phyloP scores from a whole-genome alignment of 2,329 filamentous ascomycete genomes.

The Aspergillus ruber region DNA sequence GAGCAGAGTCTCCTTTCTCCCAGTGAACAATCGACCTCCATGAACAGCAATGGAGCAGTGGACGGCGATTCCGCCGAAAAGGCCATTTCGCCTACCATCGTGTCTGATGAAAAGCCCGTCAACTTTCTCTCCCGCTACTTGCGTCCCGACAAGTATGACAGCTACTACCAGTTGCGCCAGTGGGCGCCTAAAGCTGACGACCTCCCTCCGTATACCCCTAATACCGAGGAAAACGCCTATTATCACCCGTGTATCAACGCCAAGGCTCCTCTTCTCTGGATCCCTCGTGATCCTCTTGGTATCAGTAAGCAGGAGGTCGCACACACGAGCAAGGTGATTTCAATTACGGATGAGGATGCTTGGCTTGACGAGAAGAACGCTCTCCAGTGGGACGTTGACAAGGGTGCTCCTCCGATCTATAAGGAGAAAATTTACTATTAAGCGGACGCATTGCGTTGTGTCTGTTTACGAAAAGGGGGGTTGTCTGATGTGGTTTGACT shows the following conservation, averaged over 20 bases:
- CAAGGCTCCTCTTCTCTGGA: constrained; percentile 68
- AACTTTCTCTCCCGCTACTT: constrained; percentile 52
- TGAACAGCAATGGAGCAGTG: constrained; percentile 21
- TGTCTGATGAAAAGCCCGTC: constrained; percentile 23
- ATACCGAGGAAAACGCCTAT: constrained; percentile 63
- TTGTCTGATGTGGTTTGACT: background rate
- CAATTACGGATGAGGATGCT: constrained; percentile 74
- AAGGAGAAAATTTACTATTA: constrained; percentile 51
- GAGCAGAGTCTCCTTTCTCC: constrained; percentile 43
- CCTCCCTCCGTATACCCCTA: constrained; percentile 54
- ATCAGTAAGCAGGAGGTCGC: constrained; percentile 71
- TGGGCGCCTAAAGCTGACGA: constrained; percentile 57
- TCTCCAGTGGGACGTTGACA: constrained; percentile 52
- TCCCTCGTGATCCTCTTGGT: constrained; percentile 67
- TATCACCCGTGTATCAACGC: constrained; percentile 63
- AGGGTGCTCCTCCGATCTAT: constrained; percentile 54
- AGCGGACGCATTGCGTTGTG: background rate
- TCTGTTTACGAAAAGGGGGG: background rate
- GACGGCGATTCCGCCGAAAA: constrained; percentile 32
- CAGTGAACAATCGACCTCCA: constrained; percentile 19
- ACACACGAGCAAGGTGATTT: constrained; percentile 64
- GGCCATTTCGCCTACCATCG: constrained; percentile 18
- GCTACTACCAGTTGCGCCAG: constrained; percentile 64
- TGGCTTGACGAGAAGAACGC: constrained; percentile 64
- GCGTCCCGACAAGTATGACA: constrained; percentile 68